These are phyloP conservation scores for Aegilops sharonensis DNA, from an alignment of 176 grass and related monocot species.

Conservation along the genomic window DNA sequence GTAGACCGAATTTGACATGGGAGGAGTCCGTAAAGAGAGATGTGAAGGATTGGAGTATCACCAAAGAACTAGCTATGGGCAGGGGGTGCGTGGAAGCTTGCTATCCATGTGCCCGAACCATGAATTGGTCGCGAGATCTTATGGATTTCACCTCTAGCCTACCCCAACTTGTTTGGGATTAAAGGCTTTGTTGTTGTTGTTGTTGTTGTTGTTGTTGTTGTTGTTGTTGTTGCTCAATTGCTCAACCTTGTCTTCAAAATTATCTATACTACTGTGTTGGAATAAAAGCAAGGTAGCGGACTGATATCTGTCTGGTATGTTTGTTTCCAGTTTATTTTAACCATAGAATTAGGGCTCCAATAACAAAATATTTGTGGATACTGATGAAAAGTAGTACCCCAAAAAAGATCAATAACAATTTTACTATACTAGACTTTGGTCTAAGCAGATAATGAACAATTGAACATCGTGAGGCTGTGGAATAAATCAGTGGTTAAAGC, in stretches of 20 bases:
- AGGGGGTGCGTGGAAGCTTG: too few species aligned
- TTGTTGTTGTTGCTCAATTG: not conserved
- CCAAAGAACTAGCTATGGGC: too few species aligned
- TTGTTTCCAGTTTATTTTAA: not conserved
- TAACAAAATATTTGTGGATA: not conserved
- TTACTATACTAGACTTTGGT: not conserved
- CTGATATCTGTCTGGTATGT: not conserved
- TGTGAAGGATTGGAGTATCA: too few species aligned
- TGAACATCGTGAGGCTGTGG: not conserved
- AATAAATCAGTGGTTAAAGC: not conserved
- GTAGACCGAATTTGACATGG: too few species aligned
- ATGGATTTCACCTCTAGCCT: too few species aligned
- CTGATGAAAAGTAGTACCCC: not conserved
- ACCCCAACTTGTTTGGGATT: too few species aligned
- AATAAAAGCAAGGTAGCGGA: slow-evolving; percentile 1
- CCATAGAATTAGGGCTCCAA: not conserved
- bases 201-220: too few species aligned
- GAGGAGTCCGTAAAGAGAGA: too few species aligned
- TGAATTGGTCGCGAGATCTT: too few species aligned
- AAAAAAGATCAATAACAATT: too few species aligned
- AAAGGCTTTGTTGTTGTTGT: too few species aligned
- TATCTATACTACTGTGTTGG: not conserved
- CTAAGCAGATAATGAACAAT: slow-evolving; percentile 11
- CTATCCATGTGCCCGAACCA: too few species aligned
- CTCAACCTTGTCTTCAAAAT: not conserved